phyloP scores from a whole-genome alignment of 768 basidiomycete species.

The Steccherinum ochraceum region DNA sequence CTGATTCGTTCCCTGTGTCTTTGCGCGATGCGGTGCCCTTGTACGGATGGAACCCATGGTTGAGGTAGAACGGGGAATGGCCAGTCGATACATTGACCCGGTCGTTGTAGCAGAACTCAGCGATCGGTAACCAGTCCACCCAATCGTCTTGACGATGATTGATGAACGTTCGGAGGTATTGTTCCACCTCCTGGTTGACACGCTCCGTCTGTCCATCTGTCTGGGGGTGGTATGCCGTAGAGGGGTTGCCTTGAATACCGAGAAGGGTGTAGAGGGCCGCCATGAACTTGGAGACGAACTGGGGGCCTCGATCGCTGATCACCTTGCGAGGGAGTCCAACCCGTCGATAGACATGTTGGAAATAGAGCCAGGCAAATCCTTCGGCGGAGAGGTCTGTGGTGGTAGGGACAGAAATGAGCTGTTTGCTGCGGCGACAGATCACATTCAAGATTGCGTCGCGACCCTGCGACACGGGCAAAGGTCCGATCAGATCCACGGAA shows the following conservation, averaged over 20 bases:
- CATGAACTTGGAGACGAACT: slow-evolving; percentile 28
- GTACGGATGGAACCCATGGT: slow-evolving; percentile 16
- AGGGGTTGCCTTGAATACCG: slow-evolving; percentile 26
- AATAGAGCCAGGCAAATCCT: slow-evolving; percentile 14
- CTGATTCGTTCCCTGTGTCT: slow-evolving; percentile 7
- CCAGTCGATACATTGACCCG: slow-evolving; percentile 21
- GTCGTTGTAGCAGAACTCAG: slow-evolving; percentile 31
- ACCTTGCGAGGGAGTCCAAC: slow-evolving; percentile 10
- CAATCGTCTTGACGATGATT: slow-evolving; percentile 30
- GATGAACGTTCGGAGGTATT: slow-evolving; percentile 29
- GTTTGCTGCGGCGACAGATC: slow-evolving; percentile 16
- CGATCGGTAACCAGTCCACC: slow-evolving; percentile 24
- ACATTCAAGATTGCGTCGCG: slow-evolving; percentile 4
- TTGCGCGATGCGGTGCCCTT: slow-evolving; percentile 1
- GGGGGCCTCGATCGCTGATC: slow-evolving; percentile 9
- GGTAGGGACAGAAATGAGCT: slow-evolving; percentile 22
- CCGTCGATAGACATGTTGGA: slow-evolving; percentile 9
- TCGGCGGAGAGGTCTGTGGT: slow-evolving; percentile 13
- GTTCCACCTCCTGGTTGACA: slow-evolving; percentile 34
- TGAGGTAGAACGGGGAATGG: slow-evolving; percentile 27
- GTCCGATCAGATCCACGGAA: slow-evolving; percentile 9
- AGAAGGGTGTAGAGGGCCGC: slow-evolving; percentile 23
- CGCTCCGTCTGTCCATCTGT: slow-evolving; percentile 36
- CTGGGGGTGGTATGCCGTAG: slow-evolving; percentile 40
- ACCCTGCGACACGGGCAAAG: slow-evolving; percentile 7